Base-by-base conservation (phyloP, 441 rosid genomes). In the Aquilaria agallochum region DNA sequence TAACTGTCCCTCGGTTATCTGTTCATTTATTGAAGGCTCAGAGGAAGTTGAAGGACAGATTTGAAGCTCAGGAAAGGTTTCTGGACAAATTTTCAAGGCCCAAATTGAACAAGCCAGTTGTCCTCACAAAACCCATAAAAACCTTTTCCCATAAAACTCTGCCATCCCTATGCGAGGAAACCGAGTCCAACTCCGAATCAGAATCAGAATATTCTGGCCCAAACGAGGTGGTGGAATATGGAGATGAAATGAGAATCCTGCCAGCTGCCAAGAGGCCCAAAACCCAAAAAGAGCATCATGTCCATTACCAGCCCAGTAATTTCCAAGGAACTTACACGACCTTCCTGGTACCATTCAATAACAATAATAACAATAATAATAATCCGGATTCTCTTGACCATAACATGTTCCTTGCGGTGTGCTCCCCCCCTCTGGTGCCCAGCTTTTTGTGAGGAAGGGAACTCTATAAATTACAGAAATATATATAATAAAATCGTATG, bases 121-220 rank as follows among this genome's bases (percentile, higher is more conserved):
- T 65, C 55, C 8, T 56, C 6, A 65, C 56, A 50, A 80, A 70
- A 55, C 53, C 75, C 31, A 55, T 31, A 56, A 75, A 71, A 46
- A 48, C 74, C 11, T 62, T 58, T 56, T 71, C 80, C 44, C 66
- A 73, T n/a, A 13, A 36, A 14, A 75, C 82, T 44, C 66, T 80
- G 55, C 89, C 89, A 34, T 64, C 84, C 2, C 81, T 86, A 7
- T 71, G 80, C 2, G 84, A 86, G 7, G 88, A 80, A 13, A 75
- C 93, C 2, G 82, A 81, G 40, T 76, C 82, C 2, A 69, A 65
- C 15, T 67, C 62, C 3, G 80, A 77, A 49, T 76, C 79, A 1
- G 82, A 79, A 40, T 69, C 72, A 0, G 80, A 76, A 46, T 68
- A 64, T 20, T 20, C 20, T n/a, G 77, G 67, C 36, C 65, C 34